Percentiles rank a stretch among this genome's conserved stretches.
Evolutionary conservation across 1,284 basidiomycete genomes (phyloP).

Genomic region (Binderoboletus segoi): DNA sequence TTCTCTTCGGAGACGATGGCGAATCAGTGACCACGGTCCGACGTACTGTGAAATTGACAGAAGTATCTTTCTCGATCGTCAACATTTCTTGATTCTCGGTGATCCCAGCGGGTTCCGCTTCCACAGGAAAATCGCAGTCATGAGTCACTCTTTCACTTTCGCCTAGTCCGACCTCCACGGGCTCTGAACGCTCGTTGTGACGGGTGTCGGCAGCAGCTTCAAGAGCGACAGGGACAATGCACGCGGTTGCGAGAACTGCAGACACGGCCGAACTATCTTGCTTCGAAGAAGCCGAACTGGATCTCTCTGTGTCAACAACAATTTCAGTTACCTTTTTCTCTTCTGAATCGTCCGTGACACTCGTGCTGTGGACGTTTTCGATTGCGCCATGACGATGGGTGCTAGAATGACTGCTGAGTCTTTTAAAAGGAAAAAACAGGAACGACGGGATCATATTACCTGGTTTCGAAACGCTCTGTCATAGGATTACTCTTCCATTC

Average conservation of each 20-base stretch:
- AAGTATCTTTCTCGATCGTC: neutral
- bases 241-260: slow-evolving; percentile 12
- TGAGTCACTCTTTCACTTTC: neutral
- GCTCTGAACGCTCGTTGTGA: slow-evolving; percentile 5
- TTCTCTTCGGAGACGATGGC: neutral
- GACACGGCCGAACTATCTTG: slow-evolving; percentile 11
- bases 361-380: neutral
- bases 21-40: neutral
- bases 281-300: slow-evolving; percentile 1
- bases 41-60: neutral
- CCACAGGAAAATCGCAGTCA: neutral
- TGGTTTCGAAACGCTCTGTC: neutral
- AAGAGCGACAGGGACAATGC: slow-evolving; percentile 9
- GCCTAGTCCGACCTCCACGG: neutral
- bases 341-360: neutral
- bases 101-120: neutral
- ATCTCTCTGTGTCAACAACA: neutral
- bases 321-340: neutral
- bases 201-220: slow-evolving; percentile 13
- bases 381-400: neutral
- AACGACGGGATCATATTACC: slow-evolving; percentile 1
- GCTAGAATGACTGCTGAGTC: slow-evolving; percentile 11
- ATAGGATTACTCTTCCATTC: neutral
- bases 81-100: neutral
- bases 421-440: neutral